Evolutionary conservation across 192 early-diverging fungal genomes (phyloP).

Genomic region (Anaeromyces robustus): DNA sequence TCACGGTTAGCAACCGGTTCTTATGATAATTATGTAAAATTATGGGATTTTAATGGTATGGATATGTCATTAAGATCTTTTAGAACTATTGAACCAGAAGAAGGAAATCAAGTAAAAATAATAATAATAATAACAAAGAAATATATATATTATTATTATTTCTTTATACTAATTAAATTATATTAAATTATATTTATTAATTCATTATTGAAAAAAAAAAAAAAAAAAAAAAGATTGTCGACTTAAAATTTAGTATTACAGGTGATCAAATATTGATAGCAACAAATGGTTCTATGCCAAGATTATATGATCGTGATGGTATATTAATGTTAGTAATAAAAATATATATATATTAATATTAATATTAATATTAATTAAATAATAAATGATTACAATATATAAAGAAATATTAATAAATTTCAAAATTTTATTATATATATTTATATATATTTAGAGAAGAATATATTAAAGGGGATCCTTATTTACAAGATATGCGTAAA

Average conservation of each 20-base stretch:
- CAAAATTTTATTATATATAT: too few species aligned
- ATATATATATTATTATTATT: too few species aligned
- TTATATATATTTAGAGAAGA: slow-evolving; percentile 19
- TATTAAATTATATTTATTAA: slow-evolving; percentile 11
- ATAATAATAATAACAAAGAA: slow-evolving; percentile 1
- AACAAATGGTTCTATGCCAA: slow-evolving; percentile 50
- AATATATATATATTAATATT: not conserved
- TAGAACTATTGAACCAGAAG: slow-evolving; percentile 59
- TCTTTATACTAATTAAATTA: too few species aligned
- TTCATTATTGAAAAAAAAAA: not conserved
- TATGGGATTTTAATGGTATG: slow-evolving; percentile 94
- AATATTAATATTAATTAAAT: not conserved
- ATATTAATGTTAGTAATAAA: slow-evolving; percentile 24
- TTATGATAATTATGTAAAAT: slow-evolving; percentile 60
- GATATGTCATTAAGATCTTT: slow-evolving; percentile 56
- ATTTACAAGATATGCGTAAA: slow-evolving; percentile 71
- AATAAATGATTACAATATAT: too few species aligned
- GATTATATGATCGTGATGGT: slow-evolving; percentile 69
- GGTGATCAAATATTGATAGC: slow-evolving; percentile 71
- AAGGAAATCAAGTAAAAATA: slow-evolving; percentile 39
- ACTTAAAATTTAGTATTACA: slow-evolving; percentile 54
- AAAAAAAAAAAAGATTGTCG: slow-evolving; percentile 36
- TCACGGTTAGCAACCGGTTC: slow-evolving; percentile 60
- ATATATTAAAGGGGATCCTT: slow-evolving; percentile 82
- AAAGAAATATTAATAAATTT: too few species aligned